A percentile compares a stretch with the other conserved stretches of the same genome.
Evolutionary conservation across 495 filamentous ascomycete genomes (phyloP).

Genomic region (Astrothelium subdiscretum): DNA sequence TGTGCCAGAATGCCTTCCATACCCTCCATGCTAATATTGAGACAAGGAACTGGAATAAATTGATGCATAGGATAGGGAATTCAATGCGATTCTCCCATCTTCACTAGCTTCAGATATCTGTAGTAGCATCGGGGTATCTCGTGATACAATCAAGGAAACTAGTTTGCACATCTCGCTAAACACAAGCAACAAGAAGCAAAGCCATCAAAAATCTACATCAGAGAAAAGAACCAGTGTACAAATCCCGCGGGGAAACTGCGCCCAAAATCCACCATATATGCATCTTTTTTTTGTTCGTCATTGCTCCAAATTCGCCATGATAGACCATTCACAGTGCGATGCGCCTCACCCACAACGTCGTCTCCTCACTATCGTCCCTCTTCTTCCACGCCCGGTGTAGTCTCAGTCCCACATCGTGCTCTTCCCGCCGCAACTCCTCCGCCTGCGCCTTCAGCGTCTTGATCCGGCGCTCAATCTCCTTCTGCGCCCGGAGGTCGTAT

Average conservation of each 20-base stretch:
- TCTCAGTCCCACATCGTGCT: constrained; percentile 78
- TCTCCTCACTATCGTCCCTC: constrained; percentile 44
- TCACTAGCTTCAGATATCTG: too few relatives aligned
- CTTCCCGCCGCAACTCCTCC: constrained; percentile 64
- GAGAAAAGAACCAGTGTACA: background rate
- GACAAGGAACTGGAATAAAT: constrained; percentile 1
- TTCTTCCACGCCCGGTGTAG: constrained; percentile 71
- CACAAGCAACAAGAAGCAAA: background rate
- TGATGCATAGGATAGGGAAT: constrained; percentile 2
- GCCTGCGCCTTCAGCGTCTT: constrained; percentile 59
- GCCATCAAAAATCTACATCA: background rate
- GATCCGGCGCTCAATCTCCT: constrained; percentile 62
- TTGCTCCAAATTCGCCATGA: background rate
- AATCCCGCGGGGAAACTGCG: background rate
- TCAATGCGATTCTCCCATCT: background rate
- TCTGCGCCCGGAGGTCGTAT: constrained; percentile 45
- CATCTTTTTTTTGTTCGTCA: background rate
- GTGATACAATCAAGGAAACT: background rate
- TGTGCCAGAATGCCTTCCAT: background rate
- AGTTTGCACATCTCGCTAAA: background rate
- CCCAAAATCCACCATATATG: background rate
- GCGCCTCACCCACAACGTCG: constrained; percentile 70
- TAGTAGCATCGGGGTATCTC: constrained; percentile 1
- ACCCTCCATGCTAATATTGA: background rate
- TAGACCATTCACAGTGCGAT: constrained; percentile 32